Evolutionary conservation across 1,284 basidiomycete species (phyloP), one percentile per base, ranked within the genome.

Genomic region (Boletellus deceptivus): DNA sequence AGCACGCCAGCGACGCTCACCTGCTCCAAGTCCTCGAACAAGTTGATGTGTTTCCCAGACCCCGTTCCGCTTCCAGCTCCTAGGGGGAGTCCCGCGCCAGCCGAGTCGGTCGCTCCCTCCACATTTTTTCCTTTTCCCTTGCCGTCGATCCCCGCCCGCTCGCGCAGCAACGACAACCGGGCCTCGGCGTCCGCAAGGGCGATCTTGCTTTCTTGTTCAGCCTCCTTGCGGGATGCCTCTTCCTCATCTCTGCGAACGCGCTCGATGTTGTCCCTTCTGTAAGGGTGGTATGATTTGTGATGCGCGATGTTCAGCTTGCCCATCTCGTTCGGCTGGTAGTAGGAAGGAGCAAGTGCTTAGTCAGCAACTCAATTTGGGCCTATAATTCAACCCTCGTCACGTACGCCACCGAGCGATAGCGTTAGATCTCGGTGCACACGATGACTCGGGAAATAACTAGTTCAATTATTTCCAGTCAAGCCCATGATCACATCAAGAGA

Each of bases 111-210:
- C n/a, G 68, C 71, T 34, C 72, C 68, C 6, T 72, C 71, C 9
- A 67, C 66, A n/a, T n/a, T n/a, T 53, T 67, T 69, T 39, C 57
- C 64, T 50, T 70, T 72, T 56, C 72, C 74, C 50, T 74, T 74
- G 43, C 72, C 73, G 25, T 49, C 56, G 18, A 68, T 55, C 0
- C 80, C 82, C 7, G 83, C 82, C 17, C 81, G 76, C 50, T 84
- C 76, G 27, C 90, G 71, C 35, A 93, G 70, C 5, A 80, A 57
- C 35, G 80, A 76, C 50, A 93, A 78, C n/a, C 89, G 75, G 22
- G 88, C 87, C 71, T 92, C 89, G 40, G 89, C 80, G 62, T 92
- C 89, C 11, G 89, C 89, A 29, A 89, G 72, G 69, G 83, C 72
- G 4, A 20, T 20, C 20, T 4, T 20, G 20, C 20, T 20, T 52